phyloP scores from a whole-genome alignment of 768 basidiomycete genomes.

The Dioszegia aurantiaca region DNA sequence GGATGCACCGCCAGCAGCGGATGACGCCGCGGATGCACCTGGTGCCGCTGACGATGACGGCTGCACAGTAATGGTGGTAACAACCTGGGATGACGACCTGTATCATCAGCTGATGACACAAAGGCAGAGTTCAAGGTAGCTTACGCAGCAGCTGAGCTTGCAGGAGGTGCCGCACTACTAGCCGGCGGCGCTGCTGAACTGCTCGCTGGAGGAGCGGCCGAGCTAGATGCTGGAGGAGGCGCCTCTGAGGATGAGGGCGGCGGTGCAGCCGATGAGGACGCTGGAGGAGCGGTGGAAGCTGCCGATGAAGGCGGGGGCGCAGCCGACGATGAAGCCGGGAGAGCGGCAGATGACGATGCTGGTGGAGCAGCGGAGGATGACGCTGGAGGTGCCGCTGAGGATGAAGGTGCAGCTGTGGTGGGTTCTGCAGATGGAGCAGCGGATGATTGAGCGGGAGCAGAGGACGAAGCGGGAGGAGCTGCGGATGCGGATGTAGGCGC shows the following conservation, averaged over 20 bases:
- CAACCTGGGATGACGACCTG: constrained; percentile 6
- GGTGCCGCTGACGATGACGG: constrained; percentile 15
- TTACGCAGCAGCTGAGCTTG: constrained; percentile 2
- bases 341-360: constrained; percentile 12
- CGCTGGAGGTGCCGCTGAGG: too few relatives aligned
- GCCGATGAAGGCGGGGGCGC: constrained; percentile 12
- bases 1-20: too few relatives aligned
- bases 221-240: constrained; percentile 15
- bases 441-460: constrained; percentile 7
- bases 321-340: constrained; percentile 11
- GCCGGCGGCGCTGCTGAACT: constrained; percentile 4
- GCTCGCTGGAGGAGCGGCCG: constrained; percentile 10
- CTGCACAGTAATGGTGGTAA: constrained; percentile 25
- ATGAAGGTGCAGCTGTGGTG: constrained; percentile 12
- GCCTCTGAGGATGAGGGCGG: not conserved
- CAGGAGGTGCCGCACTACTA: constrained; percentile 8
- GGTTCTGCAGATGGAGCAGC: constrained; percentile 7
- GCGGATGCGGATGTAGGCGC: constrained; percentile 5
- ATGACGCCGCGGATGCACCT: too few relatives aligned
- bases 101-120: not conserved
- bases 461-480: constrained; percentile 14
- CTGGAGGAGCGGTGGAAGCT: constrained; percentile 6
- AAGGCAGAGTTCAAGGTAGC: not conserved
- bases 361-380: constrained; percentile 17
- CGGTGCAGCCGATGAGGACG: constrained; percentile 16